Evolutionary conservation across 2,329 filamentous ascomycete species (phyloP), one percentile per base, ranked within the genome.

Genomic region (Epichloe coenophiala): DNA sequence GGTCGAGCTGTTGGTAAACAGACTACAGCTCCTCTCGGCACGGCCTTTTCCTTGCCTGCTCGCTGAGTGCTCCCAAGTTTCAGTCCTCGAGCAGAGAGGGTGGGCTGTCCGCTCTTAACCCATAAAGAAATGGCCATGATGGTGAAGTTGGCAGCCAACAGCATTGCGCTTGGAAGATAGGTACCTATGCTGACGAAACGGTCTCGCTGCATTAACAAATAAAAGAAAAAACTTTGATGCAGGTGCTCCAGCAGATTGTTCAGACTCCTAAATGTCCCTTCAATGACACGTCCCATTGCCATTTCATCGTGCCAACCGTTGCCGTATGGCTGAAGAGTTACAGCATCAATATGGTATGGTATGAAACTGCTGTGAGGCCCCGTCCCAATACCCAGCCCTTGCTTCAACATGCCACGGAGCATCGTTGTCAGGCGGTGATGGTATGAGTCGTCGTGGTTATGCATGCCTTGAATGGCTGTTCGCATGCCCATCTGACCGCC

Each of bases 221-320:
- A 98, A 70, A 98, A 97, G 77, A 98, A 98, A 98, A 98, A 98
- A 65, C 90, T 96, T 70, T 98, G 93, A 65, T 98, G 93, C 54
- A 98, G 75, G 64, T 98, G 90, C 69, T 98, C 93, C 35, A 98
- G 77, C 52, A 98, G 71, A 63, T 98, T 98, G 71, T 98, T 98
- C 67, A 98, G 72, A 65, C 88, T 95, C 60, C 93, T 78, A 65
- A 95, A 95, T 3, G 93, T 78, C 59, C 89, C 89, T 69, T 98
- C 93, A 4, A 97, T 76, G 0, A 90, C 83, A 50, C 90, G 78
- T 5, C 93, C 93, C 63, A 98, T 81, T 9, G 86, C 86, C 88
- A 97, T 97, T 68, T 97, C 93, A 64, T 98, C 93, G 62, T 97
- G 88, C 88, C 89, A 95, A 35, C 93, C 93, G 41, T 91, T 75